These are phyloP conservation scores for Ceriops zippeliana DNA, from an alignment of 345 rosid genomes.

Conservation along the genomic window DNA sequence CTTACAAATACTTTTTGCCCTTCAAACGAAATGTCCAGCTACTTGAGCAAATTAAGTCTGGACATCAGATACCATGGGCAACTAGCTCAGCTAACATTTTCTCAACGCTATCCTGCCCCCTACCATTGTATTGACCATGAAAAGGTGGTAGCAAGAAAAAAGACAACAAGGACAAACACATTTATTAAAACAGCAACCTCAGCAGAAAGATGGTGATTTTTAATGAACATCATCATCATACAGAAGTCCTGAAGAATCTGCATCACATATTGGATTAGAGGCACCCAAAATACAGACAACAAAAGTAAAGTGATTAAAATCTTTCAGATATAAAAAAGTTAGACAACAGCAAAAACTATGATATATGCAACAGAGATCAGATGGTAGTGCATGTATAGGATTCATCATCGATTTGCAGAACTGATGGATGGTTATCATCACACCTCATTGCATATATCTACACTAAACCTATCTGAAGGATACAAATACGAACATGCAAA, in stretches of 20 bases:
- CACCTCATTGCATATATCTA: constrained; percentile 39
- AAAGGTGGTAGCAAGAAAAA: background rate
- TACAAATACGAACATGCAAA: background rate
- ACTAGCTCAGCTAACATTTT: constrained; percentile 16
- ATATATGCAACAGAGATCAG: constrained; percentile 61
- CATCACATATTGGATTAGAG: constrained; percentile 60
- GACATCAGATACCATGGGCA: constrained; percentile 90
- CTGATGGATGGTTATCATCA: constrained; percentile 62
- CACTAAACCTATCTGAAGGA: constrained; percentile 4
- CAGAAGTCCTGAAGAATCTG: constrained; percentile 38
- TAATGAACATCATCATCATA: constrained; percentile 43
- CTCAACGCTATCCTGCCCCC: background rate
- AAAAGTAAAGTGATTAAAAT: constrained; percentile 21
- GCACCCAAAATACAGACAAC: background rate
- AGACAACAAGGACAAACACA: background rate
- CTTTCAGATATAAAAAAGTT: background rate
- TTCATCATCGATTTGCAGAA: constrained; percentile 63
- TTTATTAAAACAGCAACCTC: constrained; percentile 51
- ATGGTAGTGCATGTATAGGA: constrained; percentile 81
- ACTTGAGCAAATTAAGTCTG: constrained; percentile 34
- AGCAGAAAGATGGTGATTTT: constrained; percentile 75
- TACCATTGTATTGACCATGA: background rate
- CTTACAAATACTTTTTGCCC: constrained; percentile 52
- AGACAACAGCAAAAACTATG: background rate
- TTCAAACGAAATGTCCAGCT: constrained; percentile 64